Percentiles rank a stretch among this genome's conserved stretches.
phyloP scores from a whole-genome alignment of 768 basidiomycete genomes.

The Atractiella rhizophila region DNA sequence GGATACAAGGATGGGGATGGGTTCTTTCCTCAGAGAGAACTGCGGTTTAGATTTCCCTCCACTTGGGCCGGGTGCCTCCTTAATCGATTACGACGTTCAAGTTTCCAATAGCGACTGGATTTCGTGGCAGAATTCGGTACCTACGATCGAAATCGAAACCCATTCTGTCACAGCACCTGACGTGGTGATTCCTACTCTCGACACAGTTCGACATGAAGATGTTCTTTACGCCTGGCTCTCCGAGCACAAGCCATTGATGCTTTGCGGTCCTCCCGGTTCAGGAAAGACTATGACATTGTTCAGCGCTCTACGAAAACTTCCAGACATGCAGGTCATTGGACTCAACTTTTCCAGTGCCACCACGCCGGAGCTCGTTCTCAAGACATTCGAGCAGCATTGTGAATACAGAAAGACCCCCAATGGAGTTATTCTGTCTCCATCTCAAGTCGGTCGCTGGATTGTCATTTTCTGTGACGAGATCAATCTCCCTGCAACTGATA shows the following conservation, averaged over 20 bases:
- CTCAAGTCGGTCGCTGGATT: constrained; percentile 89
- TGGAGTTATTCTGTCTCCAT: constrained; percentile 79
- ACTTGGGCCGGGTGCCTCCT: constrained; percentile 44
- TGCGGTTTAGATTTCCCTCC: constrained; percentile 75
- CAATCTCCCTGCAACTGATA: constrained; percentile 85
- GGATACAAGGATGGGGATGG: constrained; percentile 65
- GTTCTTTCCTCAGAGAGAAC: constrained; percentile 56
- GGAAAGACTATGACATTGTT: constrained; percentile 99
- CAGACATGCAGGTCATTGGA: constrained; percentile 96
- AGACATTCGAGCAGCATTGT: constrained; percentile 99
- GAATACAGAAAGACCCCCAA: constrained; percentile 97
- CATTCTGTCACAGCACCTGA: constrained; percentile 89
- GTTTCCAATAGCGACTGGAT: constrained; percentile 65
- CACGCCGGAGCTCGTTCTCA: constrained; percentile 87
- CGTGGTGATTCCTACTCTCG: constrained; percentile 91
- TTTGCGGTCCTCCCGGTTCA: constrained; percentile 97
- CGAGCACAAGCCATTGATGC: constrained; percentile 91
- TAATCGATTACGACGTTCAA: constrained; percentile 88
- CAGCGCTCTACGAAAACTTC: constrained; percentile 84
- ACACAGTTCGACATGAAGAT: constrained; percentile 94
- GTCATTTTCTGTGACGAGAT: constrained; percentile 99
- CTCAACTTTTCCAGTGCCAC: constrained; percentile 98
- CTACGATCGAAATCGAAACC: constrained; percentile 84
- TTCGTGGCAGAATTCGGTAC: constrained; percentile 74
- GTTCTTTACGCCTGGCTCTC: constrained; percentile 96